These are phyloP conservation scores for Yarrowia yakushimensis DNA, from an alignment of 805 yeast genomes.

Conservation along the genomic window DNA sequence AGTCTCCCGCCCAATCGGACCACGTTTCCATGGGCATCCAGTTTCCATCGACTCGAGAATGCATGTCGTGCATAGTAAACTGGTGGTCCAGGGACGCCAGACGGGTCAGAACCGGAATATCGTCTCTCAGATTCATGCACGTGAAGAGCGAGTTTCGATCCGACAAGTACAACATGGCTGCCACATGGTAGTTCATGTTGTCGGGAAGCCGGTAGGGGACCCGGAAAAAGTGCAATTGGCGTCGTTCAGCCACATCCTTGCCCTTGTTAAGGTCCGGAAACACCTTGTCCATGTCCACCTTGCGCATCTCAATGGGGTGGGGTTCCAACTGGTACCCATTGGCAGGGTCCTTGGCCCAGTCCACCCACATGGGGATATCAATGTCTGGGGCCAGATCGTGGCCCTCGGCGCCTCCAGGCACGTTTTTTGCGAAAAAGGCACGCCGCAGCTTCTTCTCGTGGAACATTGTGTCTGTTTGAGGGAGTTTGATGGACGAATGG, in stretches of 20 bases:
- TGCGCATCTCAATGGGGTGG: constrained; percentile 36
- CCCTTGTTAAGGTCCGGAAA: constrained; percentile 12
- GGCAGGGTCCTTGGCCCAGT: constrained; percentile 27
- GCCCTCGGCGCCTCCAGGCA: constrained; percentile 26
- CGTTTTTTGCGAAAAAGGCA: constrained; percentile 19
- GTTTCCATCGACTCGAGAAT: constrained; percentile 29
- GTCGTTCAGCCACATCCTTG: constrained; percentile 28
- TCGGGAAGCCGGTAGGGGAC: constrained; percentile 29
- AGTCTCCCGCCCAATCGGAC: constrained; percentile 34
- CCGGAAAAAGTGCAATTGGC: constrained; percentile 34
- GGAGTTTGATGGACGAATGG: constrained; percentile 28
- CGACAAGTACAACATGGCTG: constrained; percentile 37
- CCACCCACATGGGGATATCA: constrained; percentile 31
- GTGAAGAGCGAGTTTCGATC: constrained; percentile 39
- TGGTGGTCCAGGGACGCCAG: constrained; percentile 37
- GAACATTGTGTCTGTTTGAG: constrained; percentile 22
- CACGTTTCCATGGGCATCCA: constrained; percentile 37
- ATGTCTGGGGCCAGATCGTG: constrained; percentile 34
- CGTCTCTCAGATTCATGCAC: constrained; percentile 33
- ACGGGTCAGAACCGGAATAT: constrained; percentile 26
- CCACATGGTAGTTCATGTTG: constrained; percentile 34
- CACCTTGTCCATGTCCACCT: constrained; percentile 32
- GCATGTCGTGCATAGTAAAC: constrained; percentile 34
- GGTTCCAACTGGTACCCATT: constrained; percentile 20
- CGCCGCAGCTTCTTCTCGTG: constrained; percentile 25